These are phyloP conservation scores for Puccinia hordei DNA, from an alignment of 1,284 basidiomycete species.

Conservation along the genomic window DNA sequence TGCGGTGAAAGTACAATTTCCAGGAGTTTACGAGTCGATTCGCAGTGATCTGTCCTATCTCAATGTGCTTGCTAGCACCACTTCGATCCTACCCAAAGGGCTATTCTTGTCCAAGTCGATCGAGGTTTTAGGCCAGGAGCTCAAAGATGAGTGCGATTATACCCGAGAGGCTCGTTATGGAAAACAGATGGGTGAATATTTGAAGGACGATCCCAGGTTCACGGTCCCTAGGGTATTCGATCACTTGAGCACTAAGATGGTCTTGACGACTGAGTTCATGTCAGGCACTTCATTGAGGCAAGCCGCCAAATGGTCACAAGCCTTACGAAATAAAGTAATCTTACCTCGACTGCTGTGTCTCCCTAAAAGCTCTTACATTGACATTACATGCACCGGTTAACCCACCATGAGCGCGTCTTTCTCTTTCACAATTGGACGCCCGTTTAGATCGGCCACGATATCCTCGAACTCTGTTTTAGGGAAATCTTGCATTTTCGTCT, in stretches of 20 bases:
- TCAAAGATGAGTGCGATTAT: constrained; percentile 96
- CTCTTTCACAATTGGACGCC: not conserved
- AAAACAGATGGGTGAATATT: constrained; percentile 66
- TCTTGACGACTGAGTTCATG: constrained; percentile 88
- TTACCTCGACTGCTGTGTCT: not conserved
- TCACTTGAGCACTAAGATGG: constrained; percentile 74
- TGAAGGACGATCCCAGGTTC: constrained; percentile 71
- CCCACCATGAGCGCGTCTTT: not conserved
- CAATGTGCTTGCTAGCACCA: constrained; percentile 77
- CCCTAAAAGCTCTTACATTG: not conserved
- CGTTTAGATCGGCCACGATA: constrained; percentile 74
- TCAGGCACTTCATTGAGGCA: constrained; percentile 74
- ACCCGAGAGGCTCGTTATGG: constrained; percentile 78
- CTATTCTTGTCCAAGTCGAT: constrained; percentile 87
- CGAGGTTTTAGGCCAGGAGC: constrained; percentile 81
- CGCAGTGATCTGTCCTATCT: constrained; percentile 78
- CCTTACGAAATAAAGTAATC: constrained; percentile 70
- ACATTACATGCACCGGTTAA: not conserved
- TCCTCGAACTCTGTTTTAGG: constrained; percentile 81
- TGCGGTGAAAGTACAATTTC: constrained; percentile 96
- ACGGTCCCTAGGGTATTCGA: constrained; percentile 78
- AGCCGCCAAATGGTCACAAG: constrained; percentile 62
- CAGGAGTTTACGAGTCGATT: constrained; percentile 63
- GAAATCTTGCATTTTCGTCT: constrained; percentile 87
- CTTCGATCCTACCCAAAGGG: constrained; percentile 78